Percentiles rank a stretch among this genome's conserved stretches.
Evolutionary conservation across 495 filamentous ascomycete genomes (phyloP).

Genomic region (Collariella sp.): DNA sequence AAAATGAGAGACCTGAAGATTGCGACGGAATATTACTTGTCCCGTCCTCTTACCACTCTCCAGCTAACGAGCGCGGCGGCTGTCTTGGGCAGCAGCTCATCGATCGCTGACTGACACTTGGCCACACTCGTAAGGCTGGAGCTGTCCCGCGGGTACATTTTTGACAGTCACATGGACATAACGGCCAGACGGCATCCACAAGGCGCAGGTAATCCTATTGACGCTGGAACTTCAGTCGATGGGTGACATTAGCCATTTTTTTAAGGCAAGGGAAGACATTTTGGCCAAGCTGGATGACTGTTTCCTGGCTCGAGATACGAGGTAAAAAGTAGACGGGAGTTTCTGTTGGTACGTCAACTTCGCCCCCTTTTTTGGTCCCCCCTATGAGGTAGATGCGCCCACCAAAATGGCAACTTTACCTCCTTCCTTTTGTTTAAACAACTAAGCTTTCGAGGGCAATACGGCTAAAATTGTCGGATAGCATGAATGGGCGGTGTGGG

Average conservation of each 20-base stretch:
- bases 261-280: constrained; percentile 14
- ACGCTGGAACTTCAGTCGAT: not conserved
- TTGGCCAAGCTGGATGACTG: constrained; percentile 2
- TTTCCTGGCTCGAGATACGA: not conserved
- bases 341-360: constrained; percentile 1
- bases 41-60: not conserved
- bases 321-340: constrained; percentile 2
- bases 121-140: not conserved
- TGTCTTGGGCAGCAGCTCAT: not conserved
- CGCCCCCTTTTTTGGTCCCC: too few relatives aligned
- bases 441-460: too few relatives aligned
- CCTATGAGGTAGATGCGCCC: too few relatives aligned
- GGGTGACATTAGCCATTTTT: constrained; percentile 9
- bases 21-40: constrained; percentile 9
- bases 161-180: not conserved
- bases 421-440: too few relatives aligned
- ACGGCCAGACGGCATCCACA: not conserved
- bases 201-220: not conserved
- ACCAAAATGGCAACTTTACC: too few relatives aligned
- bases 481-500: constrained; percentile 17
- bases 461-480: too few relatives aligned
- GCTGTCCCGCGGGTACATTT: not conserved
- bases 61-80: not conserved
- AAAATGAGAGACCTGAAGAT: constrained; percentile 11
- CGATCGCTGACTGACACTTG: constrained; percentile 8